Percentiles rank a stretch among this genome's conserved stretches.
These are phyloP conservation scores for Firmiana major DNA, from an alignment of 345 rosid genomes.

Conservation along the genomic window DNA sequence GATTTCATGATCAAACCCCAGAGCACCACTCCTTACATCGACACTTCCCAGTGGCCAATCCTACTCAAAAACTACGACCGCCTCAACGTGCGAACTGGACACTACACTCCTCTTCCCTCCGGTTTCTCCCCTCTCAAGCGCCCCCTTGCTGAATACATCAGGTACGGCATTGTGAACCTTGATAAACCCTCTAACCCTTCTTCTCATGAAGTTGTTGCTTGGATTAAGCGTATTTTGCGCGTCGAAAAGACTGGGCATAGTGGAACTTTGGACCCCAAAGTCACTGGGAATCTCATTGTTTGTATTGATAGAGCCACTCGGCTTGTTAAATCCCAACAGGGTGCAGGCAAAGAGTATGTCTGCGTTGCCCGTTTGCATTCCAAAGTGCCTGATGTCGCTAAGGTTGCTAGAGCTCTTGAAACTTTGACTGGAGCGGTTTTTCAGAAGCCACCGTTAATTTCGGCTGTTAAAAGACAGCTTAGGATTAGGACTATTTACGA, in stretches of 20 bases:
- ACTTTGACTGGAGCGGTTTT: conserved; percentile 90
- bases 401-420: conserved; percentile 86
- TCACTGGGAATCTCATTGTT: conserved; percentile 88
- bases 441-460: conserved; percentile 86
- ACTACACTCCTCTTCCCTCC: conserved; percentile 80
- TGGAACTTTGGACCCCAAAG: conserved; percentile 94
- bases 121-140: conserved; percentile 96
- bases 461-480: conserved; percentile 94
- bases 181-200: conserved; percentile 97
- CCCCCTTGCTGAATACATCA: conserved; percentile 69
- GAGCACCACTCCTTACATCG: conserved; percentile 62
- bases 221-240: conserved; percentile 89
- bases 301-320: conserved; percentile 92
- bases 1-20: conserved; percentile 86
- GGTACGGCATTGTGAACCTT: conserved; percentile 81
- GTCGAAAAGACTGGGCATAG: conserved; percentile 97
- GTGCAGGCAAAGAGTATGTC: conserved; percentile 96
- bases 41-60: conserved; percentile 88
- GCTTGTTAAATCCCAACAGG: conserved; percentile 95
- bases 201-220: conserved; percentile 96
- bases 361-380: conserved; percentile 88
- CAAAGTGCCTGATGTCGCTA: conserved; percentile 78
- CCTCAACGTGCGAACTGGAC: conserved; percentile 91
- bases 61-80: conserved; percentile 88
- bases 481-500: conserved; percentile 88